A percentile compares a stretch with the other conserved stretches of the same genome.
Conservation (phyloP, 495 filamentous ascomycete species). For the Cercophora sp. region DNA sequence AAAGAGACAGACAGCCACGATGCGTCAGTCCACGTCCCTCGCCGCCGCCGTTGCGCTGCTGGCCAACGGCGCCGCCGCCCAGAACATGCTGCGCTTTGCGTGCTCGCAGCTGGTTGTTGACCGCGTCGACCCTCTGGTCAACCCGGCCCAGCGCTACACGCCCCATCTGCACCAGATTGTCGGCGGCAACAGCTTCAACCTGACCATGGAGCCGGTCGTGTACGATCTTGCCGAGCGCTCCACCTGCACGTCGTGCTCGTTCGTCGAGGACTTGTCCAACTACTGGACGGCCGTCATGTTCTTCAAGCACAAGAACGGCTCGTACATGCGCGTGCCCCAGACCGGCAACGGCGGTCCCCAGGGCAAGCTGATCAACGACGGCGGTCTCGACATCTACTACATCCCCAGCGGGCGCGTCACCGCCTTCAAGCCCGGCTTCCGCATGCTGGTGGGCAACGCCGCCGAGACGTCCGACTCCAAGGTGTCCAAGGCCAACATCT, state of each 20-base stretch:
- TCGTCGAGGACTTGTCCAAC: conserved; percentile 68
- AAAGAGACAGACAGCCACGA: conserved; percentile 33
- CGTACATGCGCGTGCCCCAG: conserved; percentile 63
- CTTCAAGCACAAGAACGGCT: conserved; percentile 65
- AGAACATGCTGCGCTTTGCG: conserved; percentile 54
- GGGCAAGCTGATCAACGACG: conserved; percentile 57
- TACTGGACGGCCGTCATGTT: conserved; percentile 77
- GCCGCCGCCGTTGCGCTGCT: conserved; percentile 46
- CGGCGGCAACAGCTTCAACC: conserved; percentile 62
- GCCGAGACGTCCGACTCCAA: conserved; percentile 45
- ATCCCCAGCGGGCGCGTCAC: conserved; percentile 47
- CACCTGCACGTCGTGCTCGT: conserved; percentile 66
- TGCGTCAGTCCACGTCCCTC: conserved; percentile 46
- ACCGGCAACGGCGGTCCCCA: conserved; percentile 56
- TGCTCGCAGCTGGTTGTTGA: conserved; percentile 56
- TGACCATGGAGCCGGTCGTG: conserved; percentile 57
- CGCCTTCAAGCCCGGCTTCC: conserved; percentile 59
- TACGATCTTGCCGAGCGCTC: conserved; percentile 53
- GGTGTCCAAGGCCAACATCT: conserved; percentile 50
- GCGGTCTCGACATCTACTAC: conserved; percentile 32
- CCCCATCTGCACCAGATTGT: conserved; percentile 53
- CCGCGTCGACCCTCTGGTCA: conserved; percentile 49
- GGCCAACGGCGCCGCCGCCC: conserved; percentile 42
- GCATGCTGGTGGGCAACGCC: conserved; percentile 48
- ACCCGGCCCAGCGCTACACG: conserved; percentile 47